Percentiles rank a stretch among this genome's conserved stretches.
These are phyloP conservation scores for Cadophora sp. DNA, from an alignment of 2,329 filamentous ascomycete species.

Conservation along the genomic window DNA sequence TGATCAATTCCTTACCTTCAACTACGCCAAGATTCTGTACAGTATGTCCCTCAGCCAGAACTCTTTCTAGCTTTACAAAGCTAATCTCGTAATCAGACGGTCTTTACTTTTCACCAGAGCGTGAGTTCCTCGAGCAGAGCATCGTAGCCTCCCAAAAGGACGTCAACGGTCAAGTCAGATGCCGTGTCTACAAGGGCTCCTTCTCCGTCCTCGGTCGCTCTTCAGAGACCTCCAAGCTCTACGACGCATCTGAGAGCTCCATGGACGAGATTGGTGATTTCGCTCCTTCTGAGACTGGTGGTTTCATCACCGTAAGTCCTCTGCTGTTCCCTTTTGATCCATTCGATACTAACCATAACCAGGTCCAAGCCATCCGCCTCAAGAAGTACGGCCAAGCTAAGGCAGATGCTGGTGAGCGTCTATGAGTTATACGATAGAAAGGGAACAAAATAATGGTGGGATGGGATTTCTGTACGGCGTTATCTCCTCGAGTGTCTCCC, in stretches of 20 bases:
- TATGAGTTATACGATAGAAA: conserved; percentile 27
- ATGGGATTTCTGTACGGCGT: background rate
- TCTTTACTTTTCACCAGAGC: conserved; percentile 71
- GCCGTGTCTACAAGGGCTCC: conserved; percentile 71
- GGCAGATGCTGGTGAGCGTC: conserved; percentile 79
- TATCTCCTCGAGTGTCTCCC: conserved; percentile 4
- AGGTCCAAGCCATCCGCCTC: conserved; percentile 34
- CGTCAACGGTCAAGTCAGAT: conserved; percentile 67
- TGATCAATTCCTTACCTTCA: conserved; percentile 73
- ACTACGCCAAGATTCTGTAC: conserved; percentile 64
- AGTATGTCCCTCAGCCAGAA: conserved; percentile 52
- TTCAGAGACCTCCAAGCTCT: conserved; percentile 72
- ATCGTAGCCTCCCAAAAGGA: conserved; percentile 65
- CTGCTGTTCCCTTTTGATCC: background rate
- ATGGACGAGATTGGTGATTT: conserved; percentile 78
- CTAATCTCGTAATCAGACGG: conserved; percentile 5
- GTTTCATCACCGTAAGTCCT: conserved; percentile 55
- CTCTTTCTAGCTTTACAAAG: background rate
- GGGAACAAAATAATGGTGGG: background rate
- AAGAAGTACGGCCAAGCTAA: conserved; percentile 76
- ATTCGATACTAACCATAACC: background rate
- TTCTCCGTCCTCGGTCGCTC: conserved; percentile 65
- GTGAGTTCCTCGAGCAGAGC: conserved; percentile 72
- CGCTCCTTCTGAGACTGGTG: conserved; percentile 68
- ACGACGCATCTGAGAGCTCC: conserved; percentile 67